A percentile compares a stretch with the other conserved stretches of the same genome.
phyloP scores from a whole-genome alignment of 768 basidiomycete genomes.

The Coprinopsis sp. region DNA sequence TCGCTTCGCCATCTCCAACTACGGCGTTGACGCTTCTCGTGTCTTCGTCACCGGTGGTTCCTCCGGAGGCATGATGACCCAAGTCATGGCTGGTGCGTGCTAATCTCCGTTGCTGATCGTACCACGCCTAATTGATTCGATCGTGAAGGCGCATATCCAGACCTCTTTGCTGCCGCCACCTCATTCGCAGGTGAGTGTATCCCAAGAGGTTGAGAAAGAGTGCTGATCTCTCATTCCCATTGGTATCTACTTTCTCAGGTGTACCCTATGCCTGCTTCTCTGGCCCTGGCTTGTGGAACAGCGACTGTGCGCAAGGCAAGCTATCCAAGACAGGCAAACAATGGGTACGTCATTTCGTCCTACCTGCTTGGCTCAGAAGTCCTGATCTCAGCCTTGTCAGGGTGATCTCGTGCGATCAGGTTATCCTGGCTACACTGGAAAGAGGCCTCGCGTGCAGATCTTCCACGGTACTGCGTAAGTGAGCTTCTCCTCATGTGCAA shows the following conservation, averaged over 20 bases:
- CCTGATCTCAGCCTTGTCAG: conserved; percentile 15
- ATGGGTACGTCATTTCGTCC: conserved; percentile 38
- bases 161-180: conserved; percentile 45
- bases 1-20: conserved; percentile 44
- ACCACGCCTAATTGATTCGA: too few relatives aligned
- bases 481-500: neutral
- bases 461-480: conserved; percentile 49
- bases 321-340: conserved; percentile 39
- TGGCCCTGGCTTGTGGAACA: conserved; percentile 44
- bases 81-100: conserved; percentile 48
- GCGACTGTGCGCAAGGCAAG: conserved; percentile 39
- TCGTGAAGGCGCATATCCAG: too few relatives aligned
- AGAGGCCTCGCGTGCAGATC: conserved; percentile 46
- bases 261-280: conserved; percentile 54
- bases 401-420: conserved; percentile 41
- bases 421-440: conserved; percentile 52
- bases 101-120: too few relatives aligned
- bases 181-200: too few relatives aligned
- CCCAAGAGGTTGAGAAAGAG: too few relatives aligned
- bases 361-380: neutral
- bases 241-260: too few relatives aligned
- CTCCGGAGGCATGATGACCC: conserved; percentile 60
- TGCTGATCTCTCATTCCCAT: too few relatives aligned
- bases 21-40: conserved; percentile 38
- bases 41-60: conserved; percentile 50